Evolutionary conservation across 2,329 filamentous ascomycete genomes (phyloP), one percentile per base, ranked within the genome.

Genomic region (Penicillium sp.): DNA sequence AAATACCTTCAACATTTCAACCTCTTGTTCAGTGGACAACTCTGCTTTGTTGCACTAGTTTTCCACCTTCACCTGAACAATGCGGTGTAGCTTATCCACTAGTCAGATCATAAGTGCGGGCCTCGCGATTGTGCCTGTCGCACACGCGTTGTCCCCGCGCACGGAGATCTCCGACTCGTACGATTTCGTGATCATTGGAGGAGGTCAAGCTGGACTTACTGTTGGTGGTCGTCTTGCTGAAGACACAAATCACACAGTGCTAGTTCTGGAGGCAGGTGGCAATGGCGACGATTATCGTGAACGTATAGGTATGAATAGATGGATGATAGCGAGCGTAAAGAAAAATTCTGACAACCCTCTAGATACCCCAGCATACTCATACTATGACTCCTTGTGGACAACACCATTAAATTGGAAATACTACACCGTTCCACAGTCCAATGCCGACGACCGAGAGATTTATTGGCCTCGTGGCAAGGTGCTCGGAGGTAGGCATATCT

Each of bases 181-280:
- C 31, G 68, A 70, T 49, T 70, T 70, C 56, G 61, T 84, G 39
- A 66, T 85, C 55, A 69, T 84, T 22, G 83, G 83, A 31, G 83
- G 83, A 35, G 83, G 82, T 7, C 84, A 81, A 7, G 80, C 81
- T 14, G 83, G 83, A 16, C 72, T 85, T n/a, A 76, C 75, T 1
- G 70, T 85, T 11, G 68, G 68, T 29, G 62, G 53, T 35, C 64
- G 68, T 26, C 57, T 86, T 3, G 77, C 80, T 1, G 77, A 82
- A 54, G 68, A 80, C 50, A 58, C 57, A 1, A 72, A 72, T n/a
- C 64, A 71, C 45, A 72, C 70, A 3, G 69, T 73, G 1, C 65
- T 73, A 3, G 71, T 73, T 5, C 63, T 73, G 1, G 71, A 73
- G 52, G 62, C 71, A 0, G 71, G 71, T 8, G 63, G 59, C 9